A percentile compares a stretch with the other conserved stretches of the same genome.
Evolutionary conservation across 2,329 filamentous ascomycete genomes (phyloP).

Genomic region (Penicillium sp.): DNA sequence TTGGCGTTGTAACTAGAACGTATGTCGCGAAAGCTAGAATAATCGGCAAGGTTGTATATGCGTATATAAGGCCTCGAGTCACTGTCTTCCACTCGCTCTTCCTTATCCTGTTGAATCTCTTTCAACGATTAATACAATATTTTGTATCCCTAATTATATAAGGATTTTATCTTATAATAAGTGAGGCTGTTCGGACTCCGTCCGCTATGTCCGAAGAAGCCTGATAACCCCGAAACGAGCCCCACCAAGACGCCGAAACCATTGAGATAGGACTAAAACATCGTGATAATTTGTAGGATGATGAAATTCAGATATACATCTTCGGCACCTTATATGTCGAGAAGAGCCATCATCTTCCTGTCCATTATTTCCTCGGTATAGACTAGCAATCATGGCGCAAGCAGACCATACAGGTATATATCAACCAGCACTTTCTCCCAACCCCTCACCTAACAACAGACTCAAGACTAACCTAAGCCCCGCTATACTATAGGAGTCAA

Average conservation of each 20-base stretch:
- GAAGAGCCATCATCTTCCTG: not conserved
- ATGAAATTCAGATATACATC: not conserved
- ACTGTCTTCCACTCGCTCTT: no score
- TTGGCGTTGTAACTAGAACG: no score
- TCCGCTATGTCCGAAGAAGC: not conserved
- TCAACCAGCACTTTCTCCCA: not conserved
- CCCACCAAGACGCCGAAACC: not conserved
- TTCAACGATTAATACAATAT: not conserved
- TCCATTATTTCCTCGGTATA: not conserved
- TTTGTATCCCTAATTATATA: not conserved
- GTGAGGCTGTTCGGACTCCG: not conserved
- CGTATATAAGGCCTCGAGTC: not conserved
- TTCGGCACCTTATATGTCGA: not conserved
- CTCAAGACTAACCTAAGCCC: not conserved
- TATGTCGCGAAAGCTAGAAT: no score
- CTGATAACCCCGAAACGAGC: not conserved
- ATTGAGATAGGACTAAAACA: not conserved
- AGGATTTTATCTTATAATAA: not conserved
- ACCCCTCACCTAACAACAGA: not conserved
- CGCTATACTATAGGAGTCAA: not conserved
- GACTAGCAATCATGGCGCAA: not conserved
- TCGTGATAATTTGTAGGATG: not conserved
- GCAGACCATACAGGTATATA: not conserved
- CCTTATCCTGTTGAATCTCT: no score
- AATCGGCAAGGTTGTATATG: not conserved